Evolutionary conservation across 768 basidiomycete species (phyloP).

Genomic region (Lactarius akahatsu): DNA sequence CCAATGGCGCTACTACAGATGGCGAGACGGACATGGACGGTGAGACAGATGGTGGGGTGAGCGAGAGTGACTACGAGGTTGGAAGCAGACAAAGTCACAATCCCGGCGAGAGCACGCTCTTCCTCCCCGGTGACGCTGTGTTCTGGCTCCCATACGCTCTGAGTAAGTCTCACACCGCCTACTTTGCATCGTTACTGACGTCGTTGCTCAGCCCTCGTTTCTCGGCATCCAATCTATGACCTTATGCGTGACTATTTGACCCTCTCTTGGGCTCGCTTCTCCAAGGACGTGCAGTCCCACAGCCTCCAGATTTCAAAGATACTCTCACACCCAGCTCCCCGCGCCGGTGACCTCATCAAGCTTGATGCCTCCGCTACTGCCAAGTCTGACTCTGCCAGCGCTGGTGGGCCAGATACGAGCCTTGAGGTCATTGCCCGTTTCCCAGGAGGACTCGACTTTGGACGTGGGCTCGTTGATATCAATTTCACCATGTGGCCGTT

Average conservation of each 20-base stretch:
- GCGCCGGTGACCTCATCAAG: constrained; percentile 82
- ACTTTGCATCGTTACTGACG: constrained; percentile 21
- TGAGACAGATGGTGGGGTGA: constrained; percentile 70
- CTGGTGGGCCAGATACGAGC: constrained; percentile 41
- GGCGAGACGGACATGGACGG: constrained; percentile 71
- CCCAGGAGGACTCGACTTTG: constrained; percentile 92
- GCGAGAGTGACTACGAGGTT: constrained; percentile 84
- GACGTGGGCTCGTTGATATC: constrained; percentile 85
- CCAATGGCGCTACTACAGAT: constrained; percentile 53
- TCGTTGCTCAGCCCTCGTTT: constrained; percentile 68
- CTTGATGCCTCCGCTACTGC: constrained; percentile 72
- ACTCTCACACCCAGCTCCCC: constrained; percentile 81
- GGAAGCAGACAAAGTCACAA: constrained; percentile 76
- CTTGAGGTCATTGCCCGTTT: constrained; percentile 87
- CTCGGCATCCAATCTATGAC: constrained; percentile 91
- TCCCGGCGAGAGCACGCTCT: constrained; percentile 85
- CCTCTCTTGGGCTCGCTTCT: constrained; percentile 92
- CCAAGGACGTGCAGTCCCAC: constrained; percentile 91
- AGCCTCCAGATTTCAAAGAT: constrained; percentile 88
- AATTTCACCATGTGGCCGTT: constrained; percentile 98
- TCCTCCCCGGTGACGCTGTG: constrained; percentile 84
- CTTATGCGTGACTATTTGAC: constrained; percentile 94
- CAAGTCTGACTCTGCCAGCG: constrained; percentile 45
- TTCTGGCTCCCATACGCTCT: constrained; percentile 95
- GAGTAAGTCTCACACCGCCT: constrained; percentile 49